Evolutionary conservation across 2,329 filamentous ascomycete genomes (phyloP).

Genomic region (Fusarium mundagurra): DNA sequence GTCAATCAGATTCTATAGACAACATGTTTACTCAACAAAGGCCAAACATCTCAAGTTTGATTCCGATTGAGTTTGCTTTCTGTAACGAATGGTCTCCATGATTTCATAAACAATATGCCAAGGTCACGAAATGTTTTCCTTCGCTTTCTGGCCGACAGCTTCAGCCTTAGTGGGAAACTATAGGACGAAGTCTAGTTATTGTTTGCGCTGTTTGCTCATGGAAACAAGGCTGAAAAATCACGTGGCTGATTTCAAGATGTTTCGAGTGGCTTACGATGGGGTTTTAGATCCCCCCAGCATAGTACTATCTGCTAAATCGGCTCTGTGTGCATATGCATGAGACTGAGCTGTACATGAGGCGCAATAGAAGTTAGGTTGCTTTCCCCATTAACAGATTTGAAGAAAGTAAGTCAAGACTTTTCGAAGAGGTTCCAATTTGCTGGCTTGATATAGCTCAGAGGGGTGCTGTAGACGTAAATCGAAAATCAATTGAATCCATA

Average conservation of each 20-base stretch:
- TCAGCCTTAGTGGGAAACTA: not conserved
- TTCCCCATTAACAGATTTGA: too few species aligned
- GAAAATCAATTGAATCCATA: not conserved
- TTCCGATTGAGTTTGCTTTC: not conserved
- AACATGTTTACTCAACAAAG: not conserved
- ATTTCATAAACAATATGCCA: not conserved
- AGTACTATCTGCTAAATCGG: not conserved
- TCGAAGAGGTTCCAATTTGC: rapidly evolving
- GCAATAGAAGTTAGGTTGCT: not conserved
- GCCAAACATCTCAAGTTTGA: too few species aligned
- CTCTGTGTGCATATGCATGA: not conserved
- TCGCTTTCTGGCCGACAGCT: not conserved
- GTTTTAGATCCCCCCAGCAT: too few species aligned
- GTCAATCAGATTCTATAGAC: not conserved
- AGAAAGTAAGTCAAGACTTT: not conserved
- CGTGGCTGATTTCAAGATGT: not conserved
- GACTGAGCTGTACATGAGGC: not conserved
- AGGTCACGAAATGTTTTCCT: not conserved
- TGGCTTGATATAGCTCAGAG: not conserved
- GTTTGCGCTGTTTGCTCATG: not conserved
- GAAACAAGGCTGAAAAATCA: not conserved
- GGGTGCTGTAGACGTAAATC: not conserved
- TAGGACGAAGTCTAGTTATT: not conserved
- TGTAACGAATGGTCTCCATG: not conserved
- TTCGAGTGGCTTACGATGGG: not conserved